Conservation (phyloP, 352 stramenopile species). For the Phytopythium chamaehyphon region DNA sequence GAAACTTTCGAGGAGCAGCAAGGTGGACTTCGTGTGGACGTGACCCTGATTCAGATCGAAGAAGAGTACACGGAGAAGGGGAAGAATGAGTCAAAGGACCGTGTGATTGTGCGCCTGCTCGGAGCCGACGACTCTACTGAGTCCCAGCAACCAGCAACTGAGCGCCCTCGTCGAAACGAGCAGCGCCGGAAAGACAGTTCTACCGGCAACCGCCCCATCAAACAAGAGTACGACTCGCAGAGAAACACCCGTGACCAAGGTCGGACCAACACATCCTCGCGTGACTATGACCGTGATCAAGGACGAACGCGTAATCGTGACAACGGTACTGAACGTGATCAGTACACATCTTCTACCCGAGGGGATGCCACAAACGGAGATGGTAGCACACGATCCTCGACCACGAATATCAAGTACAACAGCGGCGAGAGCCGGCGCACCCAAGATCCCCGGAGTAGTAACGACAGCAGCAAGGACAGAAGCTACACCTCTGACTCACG, state of each 20-base stretch:
- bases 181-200: conserved; percentile 16
- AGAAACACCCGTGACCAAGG: conserved; percentile 17
- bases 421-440: background rate
- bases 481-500: conserved; percentile 9
- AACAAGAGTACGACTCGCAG: conserved; percentile 23
- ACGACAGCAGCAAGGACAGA: conserved; percentile 7
- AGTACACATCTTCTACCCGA: background rate
- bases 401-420: background rate
- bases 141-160: conserved; percentile 4
- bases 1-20: conserved; percentile 52
- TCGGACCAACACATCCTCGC: conserved; percentile 9
- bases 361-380: background rate
- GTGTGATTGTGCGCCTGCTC: conserved; percentile 25
- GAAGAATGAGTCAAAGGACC: conserved; percentile 56
- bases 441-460: background rate
- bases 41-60: conserved; percentile 47
- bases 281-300: conserved; percentile 9
- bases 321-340: conserved; percentile 4
- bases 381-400: background rate
- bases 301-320: conserved; percentile 9
- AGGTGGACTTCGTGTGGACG: conserved; percentile 61
- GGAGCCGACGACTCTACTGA: conserved; percentile 14
- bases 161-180: conserved; percentile 10
- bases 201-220: conserved; percentile 22
- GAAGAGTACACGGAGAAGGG: conserved; percentile 66